Conservation (phyloP, 1,284 basidiomycete species). For the Rhodotorula sp. region DNA sequence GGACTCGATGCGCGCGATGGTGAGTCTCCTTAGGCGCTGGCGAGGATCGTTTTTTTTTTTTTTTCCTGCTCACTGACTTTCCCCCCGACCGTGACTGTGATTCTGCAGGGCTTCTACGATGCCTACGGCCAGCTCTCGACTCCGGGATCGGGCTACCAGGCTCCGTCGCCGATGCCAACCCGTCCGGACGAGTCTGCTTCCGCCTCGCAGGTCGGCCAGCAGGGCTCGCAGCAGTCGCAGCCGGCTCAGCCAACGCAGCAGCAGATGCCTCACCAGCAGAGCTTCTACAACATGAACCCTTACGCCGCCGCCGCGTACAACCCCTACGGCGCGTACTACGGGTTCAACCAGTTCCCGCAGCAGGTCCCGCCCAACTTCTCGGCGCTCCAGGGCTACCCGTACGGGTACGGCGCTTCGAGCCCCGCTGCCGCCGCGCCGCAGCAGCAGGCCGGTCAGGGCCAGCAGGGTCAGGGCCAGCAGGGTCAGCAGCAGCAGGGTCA, state of each 20-base stretch:
- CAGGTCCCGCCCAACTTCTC: slow-evolving; percentile 39
- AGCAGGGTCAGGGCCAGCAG: slow-evolving; percentile 27
- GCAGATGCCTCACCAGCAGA: slow-evolving; percentile 27
- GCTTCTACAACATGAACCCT: slow-evolving; percentile 11
- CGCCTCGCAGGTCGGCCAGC: slow-evolving; percentile 17
- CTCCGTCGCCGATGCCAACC: slow-evolving; percentile 27
- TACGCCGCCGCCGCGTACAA: slow-evolving; percentile 24
- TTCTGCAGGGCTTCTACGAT: slow-evolving; percentile 35
- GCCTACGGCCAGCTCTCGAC: slow-evolving; percentile 28
- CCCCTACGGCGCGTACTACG: slow-evolving; percentile 34
- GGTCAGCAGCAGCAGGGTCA: slow-evolving; percentile 10
- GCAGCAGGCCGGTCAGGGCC: slow-evolving; percentile 7
- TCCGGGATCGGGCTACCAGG: slow-evolving; percentile 30
- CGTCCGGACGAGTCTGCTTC: slow-evolving; percentile 29
- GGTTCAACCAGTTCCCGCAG: slow-evolving; percentile 34
- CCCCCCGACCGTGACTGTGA: neutral
- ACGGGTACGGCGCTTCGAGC: slow-evolving; percentile 25
- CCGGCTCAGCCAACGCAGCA: slow-evolving; percentile 25
- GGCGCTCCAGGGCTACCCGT: slow-evolving; percentile 27
- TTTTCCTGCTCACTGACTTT: neutral
- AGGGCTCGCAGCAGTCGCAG: slow-evolving; percentile 12
- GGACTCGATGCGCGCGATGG: slow-evolving; percentile 23
- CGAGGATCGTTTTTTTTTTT: neutral
- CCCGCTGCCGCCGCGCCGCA: neutral
- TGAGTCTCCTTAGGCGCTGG: neutral